Base-by-base conservation (phyloP, 2,329 filamentous ascomycete species). In the Colletotrichum paranaense region DNA sequence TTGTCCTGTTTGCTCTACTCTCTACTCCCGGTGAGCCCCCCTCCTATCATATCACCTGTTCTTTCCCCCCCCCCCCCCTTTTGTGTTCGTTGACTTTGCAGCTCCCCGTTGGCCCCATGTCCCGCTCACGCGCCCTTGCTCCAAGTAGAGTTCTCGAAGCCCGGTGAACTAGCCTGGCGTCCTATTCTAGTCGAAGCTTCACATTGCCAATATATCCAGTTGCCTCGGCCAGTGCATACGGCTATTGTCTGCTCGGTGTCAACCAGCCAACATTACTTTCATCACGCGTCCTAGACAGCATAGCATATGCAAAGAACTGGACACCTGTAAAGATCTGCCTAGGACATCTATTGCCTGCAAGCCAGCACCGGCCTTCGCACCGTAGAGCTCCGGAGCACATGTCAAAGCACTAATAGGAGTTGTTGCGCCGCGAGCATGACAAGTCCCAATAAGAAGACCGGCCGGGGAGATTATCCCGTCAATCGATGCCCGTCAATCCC, bases 381-480 rank as follows among this genome's bases (percentile, higher is more conserved):
- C n/a, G 9, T 24, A n/a, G 14, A 14, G 38, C 38, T 42, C 14
- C 38, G 38, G 38, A 22, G 49, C 28, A 12, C 38, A 53, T 63
- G 38, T 53, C 38, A 68, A 19, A 32, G 24, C 60, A 53, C 46
- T 19, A 19, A 42, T 19, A 42, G n/a, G 28, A 35, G 19, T 26
- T 19, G n/a, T n/a, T n/a, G 22, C 46, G 28, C 8, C 28, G 5
- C 24, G 11, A 6, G 16, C 46, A n/a, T 11, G 22, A 26, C n/a
- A 26, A 16, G 14, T 63, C 6, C n/a, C 19, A 11, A n/a, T 46
- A 19, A 38, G 19, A 52, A 72, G 46, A 26, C 59, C 59, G 38
- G 58, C 52, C 28, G 12, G 26, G 32, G 53, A 72, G 32, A 73
- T 73, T 73, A 70, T 73, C 60, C 60, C 67, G 67, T 71, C 62